Evolutionary conservation across 1,284 basidiomycete species (phyloP).

Genomic region (Athelia psychrophila): DNA sequence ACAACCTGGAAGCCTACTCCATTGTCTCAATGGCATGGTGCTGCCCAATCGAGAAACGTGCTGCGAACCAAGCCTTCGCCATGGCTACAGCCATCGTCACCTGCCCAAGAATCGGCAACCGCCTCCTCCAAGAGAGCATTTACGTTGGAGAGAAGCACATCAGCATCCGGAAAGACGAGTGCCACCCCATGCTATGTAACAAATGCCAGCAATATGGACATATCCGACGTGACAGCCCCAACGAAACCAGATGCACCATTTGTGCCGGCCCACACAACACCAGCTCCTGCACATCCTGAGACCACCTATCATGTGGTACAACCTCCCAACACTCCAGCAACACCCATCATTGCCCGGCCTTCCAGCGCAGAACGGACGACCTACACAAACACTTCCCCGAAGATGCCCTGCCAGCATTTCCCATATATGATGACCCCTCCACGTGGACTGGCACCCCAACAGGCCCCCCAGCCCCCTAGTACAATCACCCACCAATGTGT

Average conservation of each 20-base stretch:
- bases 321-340: background rate
- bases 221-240: background rate
- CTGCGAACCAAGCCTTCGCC: background rate
- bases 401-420: slow-evolving; percentile 5
- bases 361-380: background rate
- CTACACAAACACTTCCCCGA: slow-evolving; percentile 3
- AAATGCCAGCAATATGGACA: background rate
- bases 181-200: background rate
- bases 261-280: background rate
- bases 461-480: too few species aligned
- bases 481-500: too few species aligned
- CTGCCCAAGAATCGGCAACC: background rate
- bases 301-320: background rate
- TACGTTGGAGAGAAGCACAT: background rate
- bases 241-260: background rate
- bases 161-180: background rate
- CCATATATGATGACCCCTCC: too few species aligned
- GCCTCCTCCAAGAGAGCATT: background rate
- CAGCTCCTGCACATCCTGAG: background rate
- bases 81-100: background rate
- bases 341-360: background rate
- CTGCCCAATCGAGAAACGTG: background rate
- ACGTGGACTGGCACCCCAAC: too few species aligned
- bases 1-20: background rate
- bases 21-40: background rate